These are phyloP conservation scores for Cerioporus squamosus DNA, from an alignment of 1,284 basidiomycete species.

Conservation along the genomic window DNA sequence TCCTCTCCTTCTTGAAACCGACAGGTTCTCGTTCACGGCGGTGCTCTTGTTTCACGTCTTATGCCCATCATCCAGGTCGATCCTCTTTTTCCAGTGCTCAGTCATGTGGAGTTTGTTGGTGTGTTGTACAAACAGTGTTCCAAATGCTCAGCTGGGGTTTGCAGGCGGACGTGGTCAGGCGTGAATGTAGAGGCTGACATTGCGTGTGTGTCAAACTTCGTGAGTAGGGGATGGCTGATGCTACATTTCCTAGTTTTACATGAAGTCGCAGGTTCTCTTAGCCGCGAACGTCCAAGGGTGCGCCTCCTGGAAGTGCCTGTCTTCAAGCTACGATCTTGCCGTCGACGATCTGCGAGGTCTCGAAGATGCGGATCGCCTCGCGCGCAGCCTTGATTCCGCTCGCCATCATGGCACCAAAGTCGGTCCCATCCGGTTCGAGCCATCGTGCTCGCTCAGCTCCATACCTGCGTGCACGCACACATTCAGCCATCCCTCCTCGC, in stretches of 20 bases:
- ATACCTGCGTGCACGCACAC: slow-evolving; percentile 53
- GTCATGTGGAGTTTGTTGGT: background rate
- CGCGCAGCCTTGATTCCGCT: slow-evolving; percentile 81
- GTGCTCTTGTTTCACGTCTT: slow-evolving; percentile 1
- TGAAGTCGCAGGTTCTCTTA: background rate
- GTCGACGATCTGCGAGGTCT: slow-evolving; percentile 61
- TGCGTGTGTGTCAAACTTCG: background rate
- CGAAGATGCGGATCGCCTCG: slow-evolving; percentile 70
- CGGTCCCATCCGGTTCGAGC: slow-evolving; percentile 76
- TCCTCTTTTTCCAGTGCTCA: background rate
- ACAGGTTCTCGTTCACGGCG: slow-evolving; percentile 1
- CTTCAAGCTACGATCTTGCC: slow-evolving; percentile 65
- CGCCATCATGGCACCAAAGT: slow-evolving; percentile 86
- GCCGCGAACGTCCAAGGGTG: background rate
- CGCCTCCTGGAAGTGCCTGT: background rate
- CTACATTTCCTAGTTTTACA: background rate
- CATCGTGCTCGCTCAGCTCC: slow-evolving; percentile 86
- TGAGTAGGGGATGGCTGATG: slow-evolving; percentile 5
- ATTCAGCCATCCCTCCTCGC: background rate
- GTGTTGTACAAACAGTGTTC: slow-evolving; percentile 21
- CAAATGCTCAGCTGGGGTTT: slow-evolving; percentile 10
- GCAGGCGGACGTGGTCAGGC: background rate
- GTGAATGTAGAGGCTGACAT: background rate
- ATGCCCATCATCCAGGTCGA: slow-evolving; percentile 8
- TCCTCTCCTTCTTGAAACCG: background rate